phyloP scores from a whole-genome alignment of 495 filamentous ascomycete genomes.

The Neurospora sp. region DNA sequence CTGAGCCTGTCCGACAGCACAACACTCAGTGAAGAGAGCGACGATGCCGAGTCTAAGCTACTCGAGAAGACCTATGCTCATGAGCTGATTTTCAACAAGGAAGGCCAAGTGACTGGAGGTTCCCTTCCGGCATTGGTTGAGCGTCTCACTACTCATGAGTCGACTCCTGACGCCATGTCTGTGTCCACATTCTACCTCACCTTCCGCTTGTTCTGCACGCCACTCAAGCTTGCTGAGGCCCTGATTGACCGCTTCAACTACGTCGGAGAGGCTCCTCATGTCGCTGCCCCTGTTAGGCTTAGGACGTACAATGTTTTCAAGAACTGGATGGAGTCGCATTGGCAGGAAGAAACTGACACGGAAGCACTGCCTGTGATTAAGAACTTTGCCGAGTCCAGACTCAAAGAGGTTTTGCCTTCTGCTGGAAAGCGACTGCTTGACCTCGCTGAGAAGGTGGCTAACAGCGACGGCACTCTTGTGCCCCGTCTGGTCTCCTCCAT shows the following conservation, averaged over 20 bases:
- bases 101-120: constrained; percentile 88
- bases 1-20: constrained; percentile 49
- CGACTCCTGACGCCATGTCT: constrained; percentile 86
- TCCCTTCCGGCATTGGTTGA: constrained; percentile 88
- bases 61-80: constrained; percentile 80
- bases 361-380: constrained; percentile 65
- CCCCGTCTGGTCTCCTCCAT: constrained; percentile 81
- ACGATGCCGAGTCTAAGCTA: constrained; percentile 70
- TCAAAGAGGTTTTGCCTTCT: constrained; percentile 56
- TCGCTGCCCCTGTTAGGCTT: constrained; percentile 70
- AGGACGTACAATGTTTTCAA: constrained; percentile 96
- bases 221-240: constrained; percentile 64
- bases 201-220: constrained; percentile 88
- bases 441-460: constrained; percentile 71
- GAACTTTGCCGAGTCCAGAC: constrained; percentile 63
- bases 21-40: constrained; percentile 59
- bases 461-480: constrained; percentile 64
- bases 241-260: constrained; percentile 89
- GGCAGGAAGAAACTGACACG: constrained; percentile 71
- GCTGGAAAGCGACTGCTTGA: constrained; percentile 73
- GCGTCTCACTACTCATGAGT: constrained; percentile 83
- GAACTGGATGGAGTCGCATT: constrained; percentile 93
- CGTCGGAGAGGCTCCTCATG: constrained; percentile 62
- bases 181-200: constrained; percentile 94
- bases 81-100: constrained; percentile 86